These are phyloP conservation scores for Elsinoe australis DNA, from an alignment of 2,329 filamentous ascomycete species.

Conservation along the genomic window DNA sequence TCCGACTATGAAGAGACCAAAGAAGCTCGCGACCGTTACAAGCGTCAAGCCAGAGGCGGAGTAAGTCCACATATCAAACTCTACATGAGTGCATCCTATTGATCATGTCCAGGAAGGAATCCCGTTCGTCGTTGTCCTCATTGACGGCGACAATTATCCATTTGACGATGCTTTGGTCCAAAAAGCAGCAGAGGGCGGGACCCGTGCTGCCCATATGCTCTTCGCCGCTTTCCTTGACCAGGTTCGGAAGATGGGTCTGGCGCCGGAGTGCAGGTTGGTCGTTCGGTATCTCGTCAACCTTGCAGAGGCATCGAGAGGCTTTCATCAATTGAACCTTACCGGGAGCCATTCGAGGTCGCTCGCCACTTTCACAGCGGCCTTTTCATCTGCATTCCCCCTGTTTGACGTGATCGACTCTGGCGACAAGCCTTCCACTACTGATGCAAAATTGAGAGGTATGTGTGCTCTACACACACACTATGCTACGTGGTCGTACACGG, in stretches of 20 bases:
- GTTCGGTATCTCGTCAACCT: conserved; percentile 43
- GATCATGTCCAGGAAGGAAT: conserved; percentile 38
- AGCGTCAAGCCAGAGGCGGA: conserved; percentile 39
- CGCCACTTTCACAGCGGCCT: conserved; percentile 48
- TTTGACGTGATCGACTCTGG: conserved; percentile 17
- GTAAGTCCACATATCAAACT: neutral
- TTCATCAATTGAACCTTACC: conserved; percentile 43
- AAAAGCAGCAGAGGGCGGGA: conserved; percentile 44
- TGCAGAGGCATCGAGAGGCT: conserved; percentile 38
- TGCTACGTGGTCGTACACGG: too few relatives aligned
- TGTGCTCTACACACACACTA: too few relatives aligned
- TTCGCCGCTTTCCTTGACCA: conserved; percentile 45
- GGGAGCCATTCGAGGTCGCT: conserved; percentile 51
- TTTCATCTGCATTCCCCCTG: conserved; percentile 37
- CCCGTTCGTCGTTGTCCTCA: conserved; percentile 53
- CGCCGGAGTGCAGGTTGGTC: conserved; percentile 25
- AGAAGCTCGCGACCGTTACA: conserved; percentile 48
- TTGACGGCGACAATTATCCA: conserved; percentile 55
- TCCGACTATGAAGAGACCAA: conserved; percentile 52
- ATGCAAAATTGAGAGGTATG: conserved; percentile 3
- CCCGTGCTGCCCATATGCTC: conserved; percentile 47
- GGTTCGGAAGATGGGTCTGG: conserved; percentile 35
- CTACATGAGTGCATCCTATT: neutral
- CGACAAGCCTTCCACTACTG: conserved; percentile 8
- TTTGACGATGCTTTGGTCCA: conserved; percentile 30